Conservation (phyloP, 225 moss, liverwort and hornwort species). For the Lunularia cruciata region DNA sequence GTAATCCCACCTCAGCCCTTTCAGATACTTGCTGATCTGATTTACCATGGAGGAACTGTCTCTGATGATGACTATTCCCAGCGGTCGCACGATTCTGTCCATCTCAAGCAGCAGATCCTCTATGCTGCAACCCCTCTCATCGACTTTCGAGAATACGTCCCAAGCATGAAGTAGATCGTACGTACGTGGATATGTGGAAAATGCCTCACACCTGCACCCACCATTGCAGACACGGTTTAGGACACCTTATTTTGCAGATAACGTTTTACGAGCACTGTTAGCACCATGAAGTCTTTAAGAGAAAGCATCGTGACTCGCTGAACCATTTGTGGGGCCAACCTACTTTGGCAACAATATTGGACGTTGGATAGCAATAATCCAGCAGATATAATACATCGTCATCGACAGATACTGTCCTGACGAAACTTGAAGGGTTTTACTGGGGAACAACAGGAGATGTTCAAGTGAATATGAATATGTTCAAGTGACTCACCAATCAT, state of each 20-base stretch:
- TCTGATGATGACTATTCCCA: slow-evolving; percentile 78
- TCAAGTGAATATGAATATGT: background rate
- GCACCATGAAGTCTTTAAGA: too few species aligned
- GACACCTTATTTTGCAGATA: too few species aligned
- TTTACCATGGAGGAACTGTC: slow-evolving; percentile 71
- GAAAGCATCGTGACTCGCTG: too few species aligned
- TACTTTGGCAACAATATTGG: background rate
- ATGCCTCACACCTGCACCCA: slow-evolving; percentile 96
- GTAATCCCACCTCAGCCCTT: slow-evolving; percentile 73
- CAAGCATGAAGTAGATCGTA: slow-evolving; percentile 93
- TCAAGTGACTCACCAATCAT: slow-evolving; percentile 79
- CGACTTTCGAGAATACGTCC: slow-evolving; percentile 80
- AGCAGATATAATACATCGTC: background rate
- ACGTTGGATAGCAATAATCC: too few species aligned
- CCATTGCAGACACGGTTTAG: too few species aligned
- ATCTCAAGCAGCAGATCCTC: slow-evolving; percentile 90
- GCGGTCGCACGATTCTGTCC: slow-evolving; percentile 86
- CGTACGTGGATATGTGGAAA: slow-evolving; percentile 96
- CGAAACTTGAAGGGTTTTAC: background rate
- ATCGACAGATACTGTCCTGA: too few species aligned
- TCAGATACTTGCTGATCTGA: slow-evolving; percentile 65
- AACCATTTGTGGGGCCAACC: background rate
- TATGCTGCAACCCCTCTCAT: slow-evolving; percentile 70
- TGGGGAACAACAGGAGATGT: background rate
- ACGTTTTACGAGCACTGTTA: too few species aligned